Conservation (phyloP, 2,329 filamentous ascomycete species). For the Aspergillus clavatus region DNA sequence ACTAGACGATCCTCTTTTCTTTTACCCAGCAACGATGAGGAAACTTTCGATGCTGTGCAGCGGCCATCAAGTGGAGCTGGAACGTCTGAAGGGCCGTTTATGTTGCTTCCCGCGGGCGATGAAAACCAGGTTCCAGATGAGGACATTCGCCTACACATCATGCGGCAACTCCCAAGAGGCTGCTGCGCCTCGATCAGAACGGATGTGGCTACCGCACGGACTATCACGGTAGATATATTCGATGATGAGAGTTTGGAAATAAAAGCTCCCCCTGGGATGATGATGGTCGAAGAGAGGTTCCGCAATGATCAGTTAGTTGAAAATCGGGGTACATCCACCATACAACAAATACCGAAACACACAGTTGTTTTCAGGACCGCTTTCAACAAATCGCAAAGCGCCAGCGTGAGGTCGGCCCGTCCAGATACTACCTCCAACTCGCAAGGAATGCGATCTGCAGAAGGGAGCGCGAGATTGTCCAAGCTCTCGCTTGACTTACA, state of each 20-base stretch:
- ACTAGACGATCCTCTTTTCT: slow-evolving; percentile 51
- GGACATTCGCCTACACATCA: slow-evolving; percentile 45
- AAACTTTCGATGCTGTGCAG: slow-evolving; percentile 37
- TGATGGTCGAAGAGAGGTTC: slow-evolving; percentile 43
- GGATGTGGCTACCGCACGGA: slow-evolving; percentile 41
- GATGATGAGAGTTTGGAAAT: slow-evolving; percentile 41
- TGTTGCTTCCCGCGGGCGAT: slow-evolving; percentile 32
- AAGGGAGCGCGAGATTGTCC: background rate
- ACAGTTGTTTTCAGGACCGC: slow-evolving; percentile 44
- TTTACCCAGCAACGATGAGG: slow-evolving; percentile 34
- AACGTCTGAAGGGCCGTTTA: slow-evolving; percentile 20
- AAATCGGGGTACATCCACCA: slow-evolving; percentile 36
- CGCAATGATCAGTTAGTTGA: slow-evolving; percentile 44
- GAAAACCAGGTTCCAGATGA: slow-evolving; percentile 41
- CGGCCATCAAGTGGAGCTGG: slow-evolving; percentile 26
- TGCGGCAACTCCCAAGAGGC: slow-evolving; percentile 40
- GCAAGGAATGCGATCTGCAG: background rate
- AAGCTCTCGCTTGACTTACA: background rate
- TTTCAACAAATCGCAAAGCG: slow-evolving; percentile 38
- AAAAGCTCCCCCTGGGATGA: slow-evolving; percentile 42
- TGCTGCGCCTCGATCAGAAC: slow-evolving; percentile 42
- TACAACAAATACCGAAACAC: slow-evolving; percentile 36
- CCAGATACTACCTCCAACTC: slow-evolving; percentile 2
- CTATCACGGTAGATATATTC: slow-evolving; percentile 45
- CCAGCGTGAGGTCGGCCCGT: slow-evolving; percentile 28